phyloP scores from a whole-genome alignment of 176 grass and related monocot genomes.

The Triticum turgidum region DNA sequence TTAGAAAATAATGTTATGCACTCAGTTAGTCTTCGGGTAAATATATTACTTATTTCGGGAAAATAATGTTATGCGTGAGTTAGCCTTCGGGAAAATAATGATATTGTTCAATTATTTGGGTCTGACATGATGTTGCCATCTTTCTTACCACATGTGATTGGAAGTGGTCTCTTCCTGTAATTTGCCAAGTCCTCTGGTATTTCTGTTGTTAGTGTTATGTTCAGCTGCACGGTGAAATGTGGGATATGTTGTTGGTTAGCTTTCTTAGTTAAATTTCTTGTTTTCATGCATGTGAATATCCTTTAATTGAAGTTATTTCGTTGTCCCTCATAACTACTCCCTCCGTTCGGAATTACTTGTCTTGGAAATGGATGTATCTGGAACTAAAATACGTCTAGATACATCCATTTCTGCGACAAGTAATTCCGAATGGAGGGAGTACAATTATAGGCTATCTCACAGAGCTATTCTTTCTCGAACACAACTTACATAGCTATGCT shows the following conservation, averaged over 20 bases:
- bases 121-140: constrained; percentile 4
- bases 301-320: not conserved
- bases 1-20: not conserved
- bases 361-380: no score
- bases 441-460: not conserved
- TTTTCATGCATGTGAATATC: not conserved
- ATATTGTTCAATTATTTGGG: not conserved
- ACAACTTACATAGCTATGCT: not conserved
- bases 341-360: no score
- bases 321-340: not conserved
- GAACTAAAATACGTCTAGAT: no score
- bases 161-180: not conserved
- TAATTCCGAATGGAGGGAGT: no score
- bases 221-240: not conserved
- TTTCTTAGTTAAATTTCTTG: not conserved
- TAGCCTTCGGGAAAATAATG: not conserved
- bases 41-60: not conserved
- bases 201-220: not conserved
- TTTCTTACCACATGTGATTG: not conserved
- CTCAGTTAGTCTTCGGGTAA: not conserved
- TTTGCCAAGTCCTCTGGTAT: not conserved
- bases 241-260: not conserved
- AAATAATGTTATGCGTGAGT: not conserved
- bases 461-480: not conserved
- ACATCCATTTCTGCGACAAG: no score